Conservation (phyloP, 805 yeast genomes). For the Jamesozyma lodderae region DNA sequence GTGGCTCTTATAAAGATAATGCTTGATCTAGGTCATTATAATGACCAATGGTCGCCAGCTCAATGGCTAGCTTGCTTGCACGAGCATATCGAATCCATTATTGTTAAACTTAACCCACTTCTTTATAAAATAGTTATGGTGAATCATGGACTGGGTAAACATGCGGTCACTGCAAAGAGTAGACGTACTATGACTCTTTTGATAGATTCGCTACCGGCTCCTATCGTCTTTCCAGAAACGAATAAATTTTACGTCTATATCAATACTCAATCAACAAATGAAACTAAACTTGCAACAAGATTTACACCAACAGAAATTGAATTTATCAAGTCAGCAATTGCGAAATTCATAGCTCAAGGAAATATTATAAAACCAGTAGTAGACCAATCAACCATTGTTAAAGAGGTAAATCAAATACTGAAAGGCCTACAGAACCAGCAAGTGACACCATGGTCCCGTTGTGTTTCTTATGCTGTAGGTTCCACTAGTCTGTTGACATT, state of each 20-base stretch:
- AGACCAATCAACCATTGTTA: slow-evolving; percentile 2
- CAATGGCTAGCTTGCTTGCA: slow-evolving; percentile 8
- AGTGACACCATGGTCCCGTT: slow-evolving; percentile 11
- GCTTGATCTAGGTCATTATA: slow-evolving; percentile 1
- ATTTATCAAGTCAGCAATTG: slow-evolving; percentile 24
- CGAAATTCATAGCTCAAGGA: slow-evolving; percentile 6
- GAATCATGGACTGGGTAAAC: slow-evolving; percentile 20
- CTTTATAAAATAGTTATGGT: slow-evolving; percentile 16
- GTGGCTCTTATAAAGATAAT: slow-evolving; percentile 13
- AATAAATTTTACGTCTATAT: slow-evolving; percentile 22
- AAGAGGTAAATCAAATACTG: slow-evolving; percentile 14
- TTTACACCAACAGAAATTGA: slow-evolving; percentile 21
- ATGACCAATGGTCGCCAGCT: slow-evolving; percentile 4
- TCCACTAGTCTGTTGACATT: slow-evolving; percentile 16
- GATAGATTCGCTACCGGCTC: background rate
- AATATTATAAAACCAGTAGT: background rate
- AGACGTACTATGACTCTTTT: background rate
- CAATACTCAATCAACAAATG: slow-evolving; percentile 18
- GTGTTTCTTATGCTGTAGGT: slow-evolving; percentile 14
- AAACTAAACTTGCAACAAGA: slow-evolving; percentile 24
- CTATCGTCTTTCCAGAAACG: slow-evolving; percentile 7
- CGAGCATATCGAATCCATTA: slow-evolving; percentile 14
- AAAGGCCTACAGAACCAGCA: slow-evolving; percentile 4
- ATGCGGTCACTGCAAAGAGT: slow-evolving; percentile 6
- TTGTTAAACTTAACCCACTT: slow-evolving; percentile 17